Percentiles rank a stretch among this genome's conserved stretches.
Conservation (phyloP, 1,284 basidiomycete genomes). For the Papiliotrema nemorosa region DNA sequence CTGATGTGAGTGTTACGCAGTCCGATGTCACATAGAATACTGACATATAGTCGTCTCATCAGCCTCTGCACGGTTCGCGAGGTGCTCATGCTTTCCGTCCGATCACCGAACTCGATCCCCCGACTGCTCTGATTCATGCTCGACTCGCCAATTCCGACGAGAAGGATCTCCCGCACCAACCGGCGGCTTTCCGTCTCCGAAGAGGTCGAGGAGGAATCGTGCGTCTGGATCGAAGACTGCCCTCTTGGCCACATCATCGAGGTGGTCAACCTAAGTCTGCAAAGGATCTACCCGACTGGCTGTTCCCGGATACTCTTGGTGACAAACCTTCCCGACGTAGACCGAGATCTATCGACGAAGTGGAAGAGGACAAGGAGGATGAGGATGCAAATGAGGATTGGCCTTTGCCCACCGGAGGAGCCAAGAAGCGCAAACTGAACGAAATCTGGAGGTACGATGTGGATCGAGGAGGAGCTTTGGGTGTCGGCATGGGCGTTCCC, state of each 20-base stretch:
- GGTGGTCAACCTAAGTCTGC: conserved; percentile 6
- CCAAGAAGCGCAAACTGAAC: conserved; percentile 19
- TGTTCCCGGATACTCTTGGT: conserved; percentile 26
- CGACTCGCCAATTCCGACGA: conserved; percentile 33
- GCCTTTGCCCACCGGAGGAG: no score
- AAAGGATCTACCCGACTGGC: conserved; percentile 25
- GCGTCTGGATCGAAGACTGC: conserved; percentile 68
- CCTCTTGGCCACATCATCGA: conserved; percentile 25
- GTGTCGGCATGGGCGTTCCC: conserved; percentile 47
- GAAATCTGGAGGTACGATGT: conserved; percentile 46
- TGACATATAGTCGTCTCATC: conserved; percentile 59
- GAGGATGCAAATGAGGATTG: conserved; percentile 6
- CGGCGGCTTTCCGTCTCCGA: conserved; percentile 64
- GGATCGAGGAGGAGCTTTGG: conserved; percentile 38
- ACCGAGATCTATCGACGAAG: conserved; percentile 38
- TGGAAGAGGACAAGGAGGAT: conserved; percentile 11
- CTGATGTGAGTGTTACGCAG: conserved; percentile 60
- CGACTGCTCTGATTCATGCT: conserved; percentile 15
- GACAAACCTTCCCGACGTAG: conserved; percentile 14
- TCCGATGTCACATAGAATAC: conserved; percentile 13
- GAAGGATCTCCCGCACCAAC: conserved; percentile 12
- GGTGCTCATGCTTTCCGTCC: conserved; percentile 49
- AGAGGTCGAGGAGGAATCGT: conserved; percentile 75
- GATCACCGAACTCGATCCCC: conserved; percentile 40
- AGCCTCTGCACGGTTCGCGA: conserved; percentile 55